phyloP scores from a whole-genome alignment of 768 basidiomycete genomes.

The Auriculariales sp. region DNA sequence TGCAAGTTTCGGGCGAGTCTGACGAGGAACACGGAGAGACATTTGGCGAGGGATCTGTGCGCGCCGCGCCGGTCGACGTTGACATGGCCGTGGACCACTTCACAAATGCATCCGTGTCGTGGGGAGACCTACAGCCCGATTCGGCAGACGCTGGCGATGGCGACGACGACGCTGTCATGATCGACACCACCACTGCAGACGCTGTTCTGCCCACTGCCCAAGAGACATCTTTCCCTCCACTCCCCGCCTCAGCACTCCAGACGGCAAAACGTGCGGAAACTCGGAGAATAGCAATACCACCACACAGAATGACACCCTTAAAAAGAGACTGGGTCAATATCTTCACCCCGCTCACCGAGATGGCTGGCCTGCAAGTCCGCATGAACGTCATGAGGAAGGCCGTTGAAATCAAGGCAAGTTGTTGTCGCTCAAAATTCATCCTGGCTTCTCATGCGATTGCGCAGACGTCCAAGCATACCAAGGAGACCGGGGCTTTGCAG shows the following conservation, averaged over 20 bases:
- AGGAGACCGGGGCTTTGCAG: constrained; percentile 83
- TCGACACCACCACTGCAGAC: constrained; percentile 32
- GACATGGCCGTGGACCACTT: constrained; percentile 14
- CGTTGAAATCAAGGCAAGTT: constrained; percentile 90
- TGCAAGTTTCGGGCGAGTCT: background rate
- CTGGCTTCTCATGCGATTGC: background rate
- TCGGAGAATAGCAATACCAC: constrained; percentile 83
- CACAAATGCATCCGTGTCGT: background rate
- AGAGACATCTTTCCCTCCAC: constrained; percentile 55
- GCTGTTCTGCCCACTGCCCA: constrained; percentile 28
- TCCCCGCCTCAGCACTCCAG: constrained; percentile 42
- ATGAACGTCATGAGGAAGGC: constrained; percentile 88
- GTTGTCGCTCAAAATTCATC: constrained; percentile 14
- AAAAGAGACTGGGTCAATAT: constrained; percentile 95
- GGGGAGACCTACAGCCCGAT: background rate
- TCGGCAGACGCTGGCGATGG: constrained; percentile 12
- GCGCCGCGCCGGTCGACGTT: constrained; percentile 9
- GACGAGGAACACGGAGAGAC: constrained; percentile 2
- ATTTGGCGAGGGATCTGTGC: background rate
- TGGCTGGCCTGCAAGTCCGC: constrained; percentile 85
- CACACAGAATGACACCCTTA: constrained; percentile 92
- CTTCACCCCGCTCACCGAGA: constrained; percentile 90
- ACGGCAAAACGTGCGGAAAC: constrained; percentile 63
- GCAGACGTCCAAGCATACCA: constrained; percentile 92
- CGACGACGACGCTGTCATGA: constrained; percentile 49